Evolutionary conservation across 1,284 basidiomycete genomes (phyloP).

Genomic region (Moniliophthora roreri): DNA sequence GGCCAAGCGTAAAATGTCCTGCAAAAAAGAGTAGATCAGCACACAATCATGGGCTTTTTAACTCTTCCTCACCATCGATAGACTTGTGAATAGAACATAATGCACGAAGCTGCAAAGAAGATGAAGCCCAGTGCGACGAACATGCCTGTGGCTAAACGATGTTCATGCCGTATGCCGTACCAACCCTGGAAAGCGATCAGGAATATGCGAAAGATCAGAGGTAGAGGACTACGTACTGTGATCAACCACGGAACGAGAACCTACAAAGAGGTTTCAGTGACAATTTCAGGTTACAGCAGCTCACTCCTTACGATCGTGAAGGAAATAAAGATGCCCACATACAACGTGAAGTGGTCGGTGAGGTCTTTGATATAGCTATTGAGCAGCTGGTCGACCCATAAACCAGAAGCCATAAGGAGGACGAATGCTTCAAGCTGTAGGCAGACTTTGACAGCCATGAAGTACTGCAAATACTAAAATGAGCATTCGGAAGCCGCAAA

Average conservation of each 20-base stretch:
- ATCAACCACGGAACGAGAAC: constrained; percentile 53
- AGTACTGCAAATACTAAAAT: constrained; percentile 34
- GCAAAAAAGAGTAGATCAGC: constrained; percentile 1
- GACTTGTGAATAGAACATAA: constrained; percentile 54
- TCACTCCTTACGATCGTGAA: constrained; percentile 39
- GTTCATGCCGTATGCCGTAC: constrained; percentile 49
- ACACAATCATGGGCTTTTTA: neutral
- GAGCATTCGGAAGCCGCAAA: neutral
- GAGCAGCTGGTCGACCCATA: constrained; percentile 56
- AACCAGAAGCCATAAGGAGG: constrained; percentile 45
- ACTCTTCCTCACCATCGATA: constrained; percentile 43
- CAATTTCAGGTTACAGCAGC: neutral
- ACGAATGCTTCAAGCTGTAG: constrained; percentile 58
- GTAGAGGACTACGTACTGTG: constrained; percentile 27
- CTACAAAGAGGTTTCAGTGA: constrained; percentile 23
- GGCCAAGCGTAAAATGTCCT: constrained; percentile 58
- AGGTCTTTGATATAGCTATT: constrained; percentile 44
- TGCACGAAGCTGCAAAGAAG: constrained; percentile 40
- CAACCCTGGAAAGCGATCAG: constrained; percentile 40
- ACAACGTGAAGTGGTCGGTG: constrained; percentile 40
- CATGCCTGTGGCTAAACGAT: constrained; percentile 36
- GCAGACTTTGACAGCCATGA: constrained; percentile 55
- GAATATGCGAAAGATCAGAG: neutral
- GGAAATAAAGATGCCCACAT: constrained; percentile 43
- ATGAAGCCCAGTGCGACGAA: constrained; percentile 43